phyloP scores from a whole-genome alignment of 2,329 filamentous ascomycete genomes.

The Pleoardoris graminearum region DNA sequence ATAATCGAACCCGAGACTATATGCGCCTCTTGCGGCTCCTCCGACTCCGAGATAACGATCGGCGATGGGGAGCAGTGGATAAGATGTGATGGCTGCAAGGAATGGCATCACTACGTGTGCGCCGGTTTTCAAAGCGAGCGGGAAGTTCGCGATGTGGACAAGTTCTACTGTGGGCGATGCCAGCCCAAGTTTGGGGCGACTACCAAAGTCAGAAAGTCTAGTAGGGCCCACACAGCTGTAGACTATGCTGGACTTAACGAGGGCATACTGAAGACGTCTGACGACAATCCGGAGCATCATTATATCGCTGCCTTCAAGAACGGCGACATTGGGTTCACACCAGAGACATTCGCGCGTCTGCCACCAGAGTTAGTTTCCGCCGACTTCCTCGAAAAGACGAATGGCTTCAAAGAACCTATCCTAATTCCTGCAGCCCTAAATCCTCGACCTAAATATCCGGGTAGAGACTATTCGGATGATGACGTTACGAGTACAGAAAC shows the following conservation, averaged over 20 bases:
- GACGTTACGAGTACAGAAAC: not conserved
- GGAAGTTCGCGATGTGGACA: conserved; percentile 68
- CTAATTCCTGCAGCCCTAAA: conserved; percentile 67
- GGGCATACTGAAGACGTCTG: conserved; percentile 66
- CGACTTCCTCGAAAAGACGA: conserved; percentile 65
- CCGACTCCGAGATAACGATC: conserved; percentile 56
- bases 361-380: conserved; percentile 64
- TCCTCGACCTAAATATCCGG: conserved; percentile 51
- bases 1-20: conserved; percentile 45
- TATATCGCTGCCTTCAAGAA: conserved; percentile 70
- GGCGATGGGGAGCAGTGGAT: conserved; percentile 66
- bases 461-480: conserved; percentile 12
- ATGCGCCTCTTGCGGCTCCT: conserved; percentile 61
- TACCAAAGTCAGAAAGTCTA: conserved; percentile 69
- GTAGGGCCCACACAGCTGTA: conserved; percentile 65
- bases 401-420: conserved; percentile 68
- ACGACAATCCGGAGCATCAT: conserved; percentile 67
- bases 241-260: conserved; percentile 71
- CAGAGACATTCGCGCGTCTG: conserved; percentile 66
- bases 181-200: conserved; percentile 64
- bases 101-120: conserved; percentile 70
- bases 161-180: conserved; percentile 66
- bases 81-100: conserved; percentile 68
- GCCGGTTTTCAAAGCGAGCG: conserved; percentile 67
- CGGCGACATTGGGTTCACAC: conserved; percentile 62